Base-by-base conservation (phyloP, 1,139 yeast species). In the Kodamaea fungicola region DNA sequence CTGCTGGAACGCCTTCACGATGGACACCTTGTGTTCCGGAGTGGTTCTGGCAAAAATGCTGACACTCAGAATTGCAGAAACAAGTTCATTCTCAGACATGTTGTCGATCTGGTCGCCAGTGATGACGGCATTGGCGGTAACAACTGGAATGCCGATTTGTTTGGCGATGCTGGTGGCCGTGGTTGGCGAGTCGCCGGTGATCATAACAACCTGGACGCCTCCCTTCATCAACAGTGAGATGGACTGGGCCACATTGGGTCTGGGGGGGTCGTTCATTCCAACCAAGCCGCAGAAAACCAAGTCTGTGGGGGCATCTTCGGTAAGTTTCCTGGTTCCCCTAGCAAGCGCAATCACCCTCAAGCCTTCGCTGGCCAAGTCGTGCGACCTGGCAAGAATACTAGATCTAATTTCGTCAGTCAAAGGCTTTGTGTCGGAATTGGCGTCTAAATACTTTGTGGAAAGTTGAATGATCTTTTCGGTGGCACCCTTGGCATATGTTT, bases 201-300 rank as follows among this genome's bases (percentile, higher is more conserved):
- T 90, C 97, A 92, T 92, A 37, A 92, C 85, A 10, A 92, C 89
- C 56, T 88, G 95, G 30, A 92, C 97, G 36, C 97, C 96, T 44
- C 97, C 96, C 53, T 80, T 80, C 72, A 88, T 74, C 43, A 92
- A 71, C 45, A 79, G 68, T 12, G 85, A 75, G 43, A 92, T 76
- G 2, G 96, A 82, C 40, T 72, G 67, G 36, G 77, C 74, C 5
- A 89, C 97, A 43, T 83, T 81, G 7, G 90, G 83, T 54, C 97
- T 77, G 39, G 97, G 98, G 8, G 98, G 98, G 62, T 92, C 97
- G 50, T 87, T 87, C 95, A 92, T 88, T 40, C 96, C 97, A 46
- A 87, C 71, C 33, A 92, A 64, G 6, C 98, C 98, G 50, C 87
- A 76, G 54, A 90, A 89, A 2, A 77, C 69, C 51, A 90, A 68